These are phyloP conservation scores for Pistacia vera DNA, from an alignment of 345 rosid genomes.

Conservation along the genomic window DNA sequence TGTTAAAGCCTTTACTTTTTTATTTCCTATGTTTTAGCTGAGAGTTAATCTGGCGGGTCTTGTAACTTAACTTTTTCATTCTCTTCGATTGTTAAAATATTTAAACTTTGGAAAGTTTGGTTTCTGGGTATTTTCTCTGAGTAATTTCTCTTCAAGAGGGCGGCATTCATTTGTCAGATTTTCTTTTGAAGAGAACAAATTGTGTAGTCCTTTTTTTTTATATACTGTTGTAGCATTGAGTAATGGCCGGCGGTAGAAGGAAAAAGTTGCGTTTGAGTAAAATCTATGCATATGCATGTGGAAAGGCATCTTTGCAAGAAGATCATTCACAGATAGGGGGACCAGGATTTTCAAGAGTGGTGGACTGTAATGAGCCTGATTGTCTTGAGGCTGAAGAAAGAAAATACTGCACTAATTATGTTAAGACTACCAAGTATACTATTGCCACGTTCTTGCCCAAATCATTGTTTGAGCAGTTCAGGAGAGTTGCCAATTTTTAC, in stretches of 20 bases:
- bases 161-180: not conserved
- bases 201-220: not conserved
- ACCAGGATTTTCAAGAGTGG: conserved; percentile 86
- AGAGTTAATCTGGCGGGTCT: conserved; percentile 22
- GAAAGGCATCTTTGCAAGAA: conserved; percentile 54
- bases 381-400: conserved; percentile 56
- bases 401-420: conserved; percentile 59
- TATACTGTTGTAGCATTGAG: not conserved
- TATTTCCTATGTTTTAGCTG: conserved; percentile 19
- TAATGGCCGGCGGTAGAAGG: conserved; percentile 59
- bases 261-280: conserved; percentile 66
- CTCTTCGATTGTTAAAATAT: not conserved
- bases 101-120: conserved; percentile 3
- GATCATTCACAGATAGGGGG: conserved; percentile 81
- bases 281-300: conserved; percentile 68
- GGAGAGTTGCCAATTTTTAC: conserved; percentile 92
- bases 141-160: not conserved
- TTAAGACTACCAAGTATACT: conserved; percentile 78
- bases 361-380: conserved; percentile 76
- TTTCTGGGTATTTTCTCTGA: conserved; percentile 11
- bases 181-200: not conserved
- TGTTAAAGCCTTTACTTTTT: not conserved
- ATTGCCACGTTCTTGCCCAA: conserved; percentile 81
- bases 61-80: not conserved
- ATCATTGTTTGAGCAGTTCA: conserved; percentile 94